phyloP scores from a whole-genome alignment of 176 grass and related monocot species.

The Triticum urartu region DNA sequence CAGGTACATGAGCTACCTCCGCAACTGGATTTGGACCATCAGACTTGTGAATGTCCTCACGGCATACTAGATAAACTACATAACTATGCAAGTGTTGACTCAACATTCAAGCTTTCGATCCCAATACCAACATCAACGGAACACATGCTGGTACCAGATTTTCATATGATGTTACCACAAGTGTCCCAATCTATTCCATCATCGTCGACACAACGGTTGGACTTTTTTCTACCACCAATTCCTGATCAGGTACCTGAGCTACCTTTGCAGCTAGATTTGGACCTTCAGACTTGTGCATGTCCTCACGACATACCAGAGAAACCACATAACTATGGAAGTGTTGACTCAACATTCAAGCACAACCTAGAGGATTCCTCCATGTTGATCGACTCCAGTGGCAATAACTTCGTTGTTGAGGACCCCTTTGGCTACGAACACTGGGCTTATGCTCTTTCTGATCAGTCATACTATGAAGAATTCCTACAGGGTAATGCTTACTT shows the following conservation, averaged over 20 bases:
- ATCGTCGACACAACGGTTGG: neutral
- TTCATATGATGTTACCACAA: neutral
- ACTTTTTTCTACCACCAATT: neutral
- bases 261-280: neutral
- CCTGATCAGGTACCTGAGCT: neutral
- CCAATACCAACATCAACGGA: no score
- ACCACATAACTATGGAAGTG: neutral
- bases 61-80: neutral
- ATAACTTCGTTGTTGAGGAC: neutral
- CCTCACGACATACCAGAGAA: neutral
- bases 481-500: neutral
- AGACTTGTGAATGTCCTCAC: neutral
- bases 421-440: neutral
- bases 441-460: neutral
- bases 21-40: neutral
- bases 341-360: neutral
- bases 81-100: neutral
- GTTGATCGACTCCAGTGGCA: neutral
- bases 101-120: neutral
- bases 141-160: no score
- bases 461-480: neutral
- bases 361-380: neutral
- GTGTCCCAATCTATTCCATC: neutral
- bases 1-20: neutral
- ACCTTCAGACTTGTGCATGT: neutral